These are phyloP conservation scores for Monilinia vaccinii-corymbosi DNA, from an alignment of 2,329 filamentous ascomycete genomes.

Conservation along the genomic window DNA sequence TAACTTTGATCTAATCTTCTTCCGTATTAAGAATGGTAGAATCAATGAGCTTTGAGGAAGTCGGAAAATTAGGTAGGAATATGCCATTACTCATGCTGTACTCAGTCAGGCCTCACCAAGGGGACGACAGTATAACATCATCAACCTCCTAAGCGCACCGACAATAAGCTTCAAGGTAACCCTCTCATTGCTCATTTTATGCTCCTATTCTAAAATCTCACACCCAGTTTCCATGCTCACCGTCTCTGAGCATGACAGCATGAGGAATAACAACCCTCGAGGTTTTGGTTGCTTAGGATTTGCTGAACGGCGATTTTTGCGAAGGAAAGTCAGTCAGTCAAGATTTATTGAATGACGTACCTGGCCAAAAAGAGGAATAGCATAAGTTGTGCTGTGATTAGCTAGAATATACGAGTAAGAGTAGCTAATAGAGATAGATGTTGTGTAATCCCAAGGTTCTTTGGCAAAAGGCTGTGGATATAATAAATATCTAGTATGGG, in stretches of 20 bases:
- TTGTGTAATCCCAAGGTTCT: background rate
- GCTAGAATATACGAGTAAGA: background rate
- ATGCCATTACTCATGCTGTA: background rate
- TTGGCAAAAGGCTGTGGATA: background rate
- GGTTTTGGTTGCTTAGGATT: background rate
- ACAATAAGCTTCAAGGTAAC: constrained; percentile 1
- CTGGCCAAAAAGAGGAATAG: background rate
- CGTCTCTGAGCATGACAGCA: background rate
- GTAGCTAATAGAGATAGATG: background rate
- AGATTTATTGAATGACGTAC: background rate
- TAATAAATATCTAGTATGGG: no score
- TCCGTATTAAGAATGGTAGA: background rate
- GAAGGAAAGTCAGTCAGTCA: background rate
- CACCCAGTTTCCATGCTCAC: background rate
- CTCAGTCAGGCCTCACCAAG: background rate
- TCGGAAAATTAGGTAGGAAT: background rate
- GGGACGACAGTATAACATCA: background rate
- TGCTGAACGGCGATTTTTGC: background rate
- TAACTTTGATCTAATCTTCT: background rate
- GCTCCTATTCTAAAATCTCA: constrained; percentile 1
- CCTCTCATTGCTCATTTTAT: background rate
- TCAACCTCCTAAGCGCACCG: background rate
- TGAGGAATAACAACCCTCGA: background rate
- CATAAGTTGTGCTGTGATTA: background rate
- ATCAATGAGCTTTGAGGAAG: background rate